Conservation (phyloP, 805 yeast genomes). For the Wickerhamiella siamensis region DNA sequence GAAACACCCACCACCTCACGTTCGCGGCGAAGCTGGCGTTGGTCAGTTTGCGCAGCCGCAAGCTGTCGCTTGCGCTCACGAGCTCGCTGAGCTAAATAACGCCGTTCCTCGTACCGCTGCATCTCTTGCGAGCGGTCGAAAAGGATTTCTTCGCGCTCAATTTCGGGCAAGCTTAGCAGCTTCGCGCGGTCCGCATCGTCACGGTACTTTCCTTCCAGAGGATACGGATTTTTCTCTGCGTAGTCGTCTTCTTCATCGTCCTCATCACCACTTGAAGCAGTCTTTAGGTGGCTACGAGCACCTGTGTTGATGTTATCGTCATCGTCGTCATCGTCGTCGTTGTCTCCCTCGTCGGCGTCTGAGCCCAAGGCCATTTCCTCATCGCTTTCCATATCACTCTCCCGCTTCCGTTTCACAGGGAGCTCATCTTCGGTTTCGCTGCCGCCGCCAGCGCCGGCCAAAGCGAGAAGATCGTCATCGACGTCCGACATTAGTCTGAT, state of each 20-base stretch:
- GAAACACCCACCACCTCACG: conserved; percentile 30
- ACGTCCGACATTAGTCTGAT: conserved; percentile 32
- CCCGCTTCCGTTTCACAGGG: conserved; percentile 2
- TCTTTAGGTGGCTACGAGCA: conserved; percentile 10
- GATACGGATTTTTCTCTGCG: conserved; percentile 56
- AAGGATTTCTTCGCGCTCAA: conserved; percentile 78
- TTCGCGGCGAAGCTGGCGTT: conserved; percentile 21
- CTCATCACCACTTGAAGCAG: conserved; percentile 24
- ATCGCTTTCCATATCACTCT: conserved; percentile 1
- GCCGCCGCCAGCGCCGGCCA: conserved; percentile 69
- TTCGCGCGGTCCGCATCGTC: conserved; percentile 61
- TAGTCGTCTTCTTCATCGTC: conserved; percentile 27
- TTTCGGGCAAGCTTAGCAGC: conserved; percentile 57
- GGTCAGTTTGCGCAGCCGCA: conserved; percentile 7
- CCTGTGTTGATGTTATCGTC: conserved; percentile 30
- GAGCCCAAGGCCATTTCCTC: not conserved
- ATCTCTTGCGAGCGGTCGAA: conserved; percentile 87
- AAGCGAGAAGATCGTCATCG: conserved; percentile 90
- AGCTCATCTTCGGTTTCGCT: conserved; percentile 26
- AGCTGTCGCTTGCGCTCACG: conserved; percentile 22
- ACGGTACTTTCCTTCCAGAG: conserved; percentile 80
- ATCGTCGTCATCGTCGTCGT: conserved; percentile 27
- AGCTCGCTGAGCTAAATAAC: conserved; percentile 63
- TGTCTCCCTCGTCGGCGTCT: conserved; percentile 22
- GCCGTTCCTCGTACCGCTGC: conserved; percentile 76